Conservation (phyloP, 352 stramenopile genomes). For the Pythium brachiatum region DNA sequence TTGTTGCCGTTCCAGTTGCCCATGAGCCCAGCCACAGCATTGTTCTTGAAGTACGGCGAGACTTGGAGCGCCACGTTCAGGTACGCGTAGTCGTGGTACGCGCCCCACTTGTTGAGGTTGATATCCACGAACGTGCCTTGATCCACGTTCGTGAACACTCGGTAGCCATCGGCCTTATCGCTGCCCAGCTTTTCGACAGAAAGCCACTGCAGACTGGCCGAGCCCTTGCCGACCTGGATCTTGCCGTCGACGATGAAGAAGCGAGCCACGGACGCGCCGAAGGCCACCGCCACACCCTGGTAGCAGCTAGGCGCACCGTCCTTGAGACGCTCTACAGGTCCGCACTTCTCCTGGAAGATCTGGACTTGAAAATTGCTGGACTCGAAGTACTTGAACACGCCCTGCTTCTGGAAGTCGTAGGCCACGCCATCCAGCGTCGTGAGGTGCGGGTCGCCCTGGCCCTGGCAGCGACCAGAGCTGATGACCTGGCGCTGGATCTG, state of each 20-base stretch:
- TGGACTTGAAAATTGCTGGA: constrained; percentile 24
- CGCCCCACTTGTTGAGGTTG: constrained; percentile 21
- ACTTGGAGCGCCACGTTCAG: constrained; percentile 27
- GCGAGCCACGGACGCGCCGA: constrained; percentile 21
- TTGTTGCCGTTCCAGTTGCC: constrained; percentile 31
- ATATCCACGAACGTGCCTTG: constrained; percentile 28
- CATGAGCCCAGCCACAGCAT: constrained; percentile 19
- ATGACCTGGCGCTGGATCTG: constrained; percentile 20
- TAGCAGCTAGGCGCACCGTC: constrained; percentile 20
- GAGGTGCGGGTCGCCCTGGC: constrained; percentile 29
- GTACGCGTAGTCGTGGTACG: constrained; percentile 20
- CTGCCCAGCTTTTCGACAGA: constrained; percentile 19
- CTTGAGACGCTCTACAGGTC: not conserved
- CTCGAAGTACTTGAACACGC: constrained; percentile 27
- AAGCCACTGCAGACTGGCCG: constrained; percentile 13
- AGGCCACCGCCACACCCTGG: constrained; percentile 23
- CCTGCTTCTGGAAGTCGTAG: constrained; percentile 28
- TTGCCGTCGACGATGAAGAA: constrained; percentile 24
- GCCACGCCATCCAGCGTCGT: constrained; percentile 26
- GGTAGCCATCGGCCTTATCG: constrained; percentile 22
- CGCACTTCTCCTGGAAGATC: constrained; percentile 31
- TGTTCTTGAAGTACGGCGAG: constrained; percentile 28
- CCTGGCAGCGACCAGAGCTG: constrained; percentile 13
- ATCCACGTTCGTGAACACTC: constrained; percentile 27
- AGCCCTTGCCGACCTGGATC: constrained; percentile 17